phyloP scores from a whole-genome alignment of 352 stramenopile species.

The Globisporangium acanthophoron region DNA sequence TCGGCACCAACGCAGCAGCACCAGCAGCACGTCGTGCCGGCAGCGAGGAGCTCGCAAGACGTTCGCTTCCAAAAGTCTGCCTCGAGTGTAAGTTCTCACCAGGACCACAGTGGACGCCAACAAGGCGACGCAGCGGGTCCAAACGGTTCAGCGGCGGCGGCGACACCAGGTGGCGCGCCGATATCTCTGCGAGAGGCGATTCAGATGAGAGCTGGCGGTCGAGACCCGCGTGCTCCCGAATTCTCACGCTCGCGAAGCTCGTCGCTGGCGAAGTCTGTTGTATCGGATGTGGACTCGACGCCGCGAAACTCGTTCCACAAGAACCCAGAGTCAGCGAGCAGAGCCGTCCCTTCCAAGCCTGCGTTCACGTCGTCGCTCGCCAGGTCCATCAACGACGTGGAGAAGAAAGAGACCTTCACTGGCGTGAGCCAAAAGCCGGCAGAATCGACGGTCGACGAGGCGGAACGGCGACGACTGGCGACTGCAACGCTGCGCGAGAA shows the following conservation, averaged over 20 bases:
- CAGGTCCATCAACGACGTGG: background rate
- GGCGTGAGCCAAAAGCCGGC: constrained; percentile 9
- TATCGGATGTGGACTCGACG: constrained; percentile 8
- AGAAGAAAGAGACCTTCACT: constrained; percentile 10
- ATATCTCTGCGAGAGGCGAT: constrained; percentile 10
- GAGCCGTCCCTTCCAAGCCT: background rate
- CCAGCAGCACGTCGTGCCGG: background rate
- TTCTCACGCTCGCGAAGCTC: constrained; percentile 15
- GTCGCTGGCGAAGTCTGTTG: constrained; percentile 10
- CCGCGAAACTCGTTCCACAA: constrained; percentile 9
- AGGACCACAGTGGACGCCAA: background rate
- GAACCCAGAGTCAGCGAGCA: constrained; percentile 4
- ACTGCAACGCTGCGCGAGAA: constrained; percentile 26
- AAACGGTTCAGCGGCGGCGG: background rate
- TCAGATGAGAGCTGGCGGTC: constrained; percentile 12
- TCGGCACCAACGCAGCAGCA: background rate
- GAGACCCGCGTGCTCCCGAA: constrained; percentile 15
- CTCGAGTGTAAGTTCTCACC: background rate
- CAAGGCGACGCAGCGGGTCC: background rate
- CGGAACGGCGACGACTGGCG: constrained; percentile 28
- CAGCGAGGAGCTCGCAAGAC: constrained; percentile 42
- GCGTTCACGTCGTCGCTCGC: constrained; percentile 10
- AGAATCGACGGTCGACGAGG: constrained; percentile 18
- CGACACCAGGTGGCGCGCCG: background rate
- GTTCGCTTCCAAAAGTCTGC: constrained; percentile 29